These are phyloP conservation scores for Chlorella sp. DNA, from an alignment of 139 green algal genomes.

Conservation along the genomic window DNA sequence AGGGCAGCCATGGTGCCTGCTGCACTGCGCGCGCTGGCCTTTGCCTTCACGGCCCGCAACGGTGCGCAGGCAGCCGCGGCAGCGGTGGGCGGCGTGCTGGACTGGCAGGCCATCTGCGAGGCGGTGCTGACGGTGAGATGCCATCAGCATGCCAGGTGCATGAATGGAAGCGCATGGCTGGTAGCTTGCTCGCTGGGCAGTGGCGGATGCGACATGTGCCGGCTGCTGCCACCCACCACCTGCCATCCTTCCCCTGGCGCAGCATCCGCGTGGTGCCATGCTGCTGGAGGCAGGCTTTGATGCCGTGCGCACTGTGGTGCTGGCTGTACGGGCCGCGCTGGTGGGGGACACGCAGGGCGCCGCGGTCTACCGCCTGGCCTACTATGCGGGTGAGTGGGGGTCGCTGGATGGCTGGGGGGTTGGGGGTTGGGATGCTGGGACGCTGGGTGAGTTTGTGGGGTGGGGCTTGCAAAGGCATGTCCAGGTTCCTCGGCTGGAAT, in stretches of 20 bases:
- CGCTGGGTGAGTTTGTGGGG: no score
- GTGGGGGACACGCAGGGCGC: slow-evolving; percentile 11
- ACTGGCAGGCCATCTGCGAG: slow-evolving; percentile 25
- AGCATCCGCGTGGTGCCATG: slow-evolving; percentile 43
- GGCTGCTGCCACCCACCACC: not conserved
- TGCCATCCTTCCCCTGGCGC: not conserved
- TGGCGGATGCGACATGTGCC: no score
- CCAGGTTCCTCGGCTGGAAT: not conserved
- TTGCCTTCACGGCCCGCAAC: slow-evolving; percentile 32
- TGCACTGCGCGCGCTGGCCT: slow-evolving; percentile 46
- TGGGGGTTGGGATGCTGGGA: no score
- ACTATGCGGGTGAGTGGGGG: slow-evolving; percentile 6
- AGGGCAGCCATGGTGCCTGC: slow-evolving; percentile 42
- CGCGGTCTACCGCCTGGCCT: slow-evolving; percentile 46
- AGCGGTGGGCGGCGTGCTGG: not conserved
- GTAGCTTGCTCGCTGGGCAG: no score
- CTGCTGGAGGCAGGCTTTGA: slow-evolving; percentile 59
- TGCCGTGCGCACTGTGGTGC: slow-evolving; percentile 39
- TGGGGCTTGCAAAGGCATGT: no score
- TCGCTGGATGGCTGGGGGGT: no score
- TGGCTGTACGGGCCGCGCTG: slow-evolving; percentile 37
- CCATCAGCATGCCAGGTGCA: not conserved
- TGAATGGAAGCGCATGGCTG: not conserved
- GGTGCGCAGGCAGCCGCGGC: not conserved
- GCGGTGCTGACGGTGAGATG: not conserved